Evolutionary conservation across 306 rosid species (phyloP), one percentile per base, ranked within the genome.

Genomic region (Phaseolus lunatus): DNA sequence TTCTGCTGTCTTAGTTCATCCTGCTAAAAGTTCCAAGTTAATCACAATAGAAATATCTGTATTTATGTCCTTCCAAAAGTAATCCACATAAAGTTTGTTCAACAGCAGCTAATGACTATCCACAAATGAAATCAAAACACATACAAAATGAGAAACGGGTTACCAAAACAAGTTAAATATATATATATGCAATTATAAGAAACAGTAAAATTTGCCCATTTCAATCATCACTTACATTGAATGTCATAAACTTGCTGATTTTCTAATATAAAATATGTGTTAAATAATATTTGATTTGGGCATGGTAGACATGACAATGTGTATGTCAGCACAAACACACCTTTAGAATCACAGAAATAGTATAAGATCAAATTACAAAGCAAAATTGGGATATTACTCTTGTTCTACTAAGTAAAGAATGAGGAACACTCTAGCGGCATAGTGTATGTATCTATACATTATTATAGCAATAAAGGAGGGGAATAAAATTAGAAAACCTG

Each of bases 1-100:
- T 91, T 92, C 78, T 80, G 92, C 82, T 92, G 99, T 74, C 96
- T 88, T 80, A 96, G 64, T 62, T 92, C 99, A 79, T 96, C 93
- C 99, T 95, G 37, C 31, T 70, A 45, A 61, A 66, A 82, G 49
- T 59, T 39, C 12, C 4, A 43, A 78, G 73, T 81, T 69, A 81
- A 57, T 61, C 81, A 56, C 37, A 65, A 54, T 43, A 72, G 49
- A 70, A 80, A 5, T 7, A 84, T 71, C 58, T 41, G 73, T 39
- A 44, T 22, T 27, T 67, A 27, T 5, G 31, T 77, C 53, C 77
- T 76, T 56, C 76, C 61, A 77, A 47, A 59, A 56, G 44, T 43
- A 72, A 71, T 31, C 39, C 11, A 19, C 31, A 26, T 23, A 16
- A 18, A 58, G 29, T 62, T 67, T 41, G 73, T 77, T 77, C 39